Conservation (phyloP, 1,284 basidiomycete species). For the Omphalotus olearius region DNA sequence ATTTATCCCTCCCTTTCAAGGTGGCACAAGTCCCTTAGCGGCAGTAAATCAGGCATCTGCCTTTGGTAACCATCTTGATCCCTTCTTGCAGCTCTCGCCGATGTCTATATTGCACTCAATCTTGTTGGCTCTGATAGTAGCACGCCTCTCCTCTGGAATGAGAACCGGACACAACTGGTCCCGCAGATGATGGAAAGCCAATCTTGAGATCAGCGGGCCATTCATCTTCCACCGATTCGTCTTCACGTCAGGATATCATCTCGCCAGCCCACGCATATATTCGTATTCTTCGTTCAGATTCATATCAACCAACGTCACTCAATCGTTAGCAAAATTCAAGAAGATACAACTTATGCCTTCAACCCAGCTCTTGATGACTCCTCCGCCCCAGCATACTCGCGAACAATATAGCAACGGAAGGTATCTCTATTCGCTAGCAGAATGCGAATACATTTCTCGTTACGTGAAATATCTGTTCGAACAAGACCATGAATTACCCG, state of each 20-base stretch:
- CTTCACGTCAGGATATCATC: no score
- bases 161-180: no score
- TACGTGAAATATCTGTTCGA: conserved; percentile 28
- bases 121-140: background rate
- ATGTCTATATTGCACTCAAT: conserved; percentile 3
- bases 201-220: no score
- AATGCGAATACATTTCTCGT: conserved; percentile 26
- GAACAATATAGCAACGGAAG: conserved; percentile 10
- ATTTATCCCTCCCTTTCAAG: no score
- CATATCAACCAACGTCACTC: conserved; percentile 43
- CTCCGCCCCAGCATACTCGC: conserved; percentile 19
- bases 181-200: no score
- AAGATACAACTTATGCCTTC: background rate
- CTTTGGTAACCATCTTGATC: no score
- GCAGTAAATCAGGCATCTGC: no score
- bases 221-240: no score
- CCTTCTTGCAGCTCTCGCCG: conserved; percentile 4
- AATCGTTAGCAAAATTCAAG: conserved; percentile 44
- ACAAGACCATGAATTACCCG: conserved; percentile 33
- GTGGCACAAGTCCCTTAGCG: no score
- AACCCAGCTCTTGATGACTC: conserved; percentile 11
- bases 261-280: background rate
- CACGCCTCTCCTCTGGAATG: no score
- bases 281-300: conserved; percentile 54
- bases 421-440: conserved; percentile 21